Evolutionary conservation across 257 asterid species (phyloP).

Genomic region (Verbena officinalis): DNA sequence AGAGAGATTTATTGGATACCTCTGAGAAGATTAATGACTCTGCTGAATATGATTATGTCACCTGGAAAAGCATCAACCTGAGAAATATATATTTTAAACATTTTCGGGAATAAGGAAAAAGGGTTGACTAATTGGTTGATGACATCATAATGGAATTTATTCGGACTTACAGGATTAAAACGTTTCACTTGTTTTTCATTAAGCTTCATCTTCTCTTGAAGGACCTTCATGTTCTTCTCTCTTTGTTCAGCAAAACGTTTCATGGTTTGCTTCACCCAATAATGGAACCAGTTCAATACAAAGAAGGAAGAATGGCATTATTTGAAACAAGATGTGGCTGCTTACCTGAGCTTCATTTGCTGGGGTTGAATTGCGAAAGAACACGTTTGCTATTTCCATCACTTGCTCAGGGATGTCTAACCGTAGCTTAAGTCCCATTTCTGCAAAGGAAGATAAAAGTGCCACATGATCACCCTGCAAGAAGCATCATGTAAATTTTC

Average conservation of each 20-base stretch:
- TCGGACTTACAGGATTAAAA: constrained; percentile 87
- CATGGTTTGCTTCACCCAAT: constrained; percentile 64
- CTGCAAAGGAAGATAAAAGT: constrained; percentile 84
- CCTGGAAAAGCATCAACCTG: constrained; percentile 99
- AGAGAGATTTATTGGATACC: constrained; percentile 47
- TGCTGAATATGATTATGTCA: constrained; percentile 87
- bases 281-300: constrained; percentile 33
- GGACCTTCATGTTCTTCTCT: constrained; percentile 62
- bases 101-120: constrained; percentile 18
- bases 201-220: constrained; percentile 90
- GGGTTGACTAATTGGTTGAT: constrained; percentile 9
- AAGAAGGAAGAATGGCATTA: constrained; percentile 4
- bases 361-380: constrained; percentile 87
- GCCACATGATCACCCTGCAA: constrained; percentile 97
- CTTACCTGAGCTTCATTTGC: constrained; percentile 88
- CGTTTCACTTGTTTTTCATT: constrained; percentile 82
- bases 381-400: constrained; percentile 81
- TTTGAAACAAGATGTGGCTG: constrained; percentile 19
- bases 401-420: constrained; percentile 95
- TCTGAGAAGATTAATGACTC: constrained; percentile 95
- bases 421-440: constrained; percentile 95
- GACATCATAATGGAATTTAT: constrained; percentile 19
- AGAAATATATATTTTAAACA: constrained; percentile 29
- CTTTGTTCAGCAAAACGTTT: constrained; percentile 82
- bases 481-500: constrained; percentile 27